Base-by-base conservation (phyloP, 192 early-diverging fungal species). In the Coemansia sp. region DNA sequence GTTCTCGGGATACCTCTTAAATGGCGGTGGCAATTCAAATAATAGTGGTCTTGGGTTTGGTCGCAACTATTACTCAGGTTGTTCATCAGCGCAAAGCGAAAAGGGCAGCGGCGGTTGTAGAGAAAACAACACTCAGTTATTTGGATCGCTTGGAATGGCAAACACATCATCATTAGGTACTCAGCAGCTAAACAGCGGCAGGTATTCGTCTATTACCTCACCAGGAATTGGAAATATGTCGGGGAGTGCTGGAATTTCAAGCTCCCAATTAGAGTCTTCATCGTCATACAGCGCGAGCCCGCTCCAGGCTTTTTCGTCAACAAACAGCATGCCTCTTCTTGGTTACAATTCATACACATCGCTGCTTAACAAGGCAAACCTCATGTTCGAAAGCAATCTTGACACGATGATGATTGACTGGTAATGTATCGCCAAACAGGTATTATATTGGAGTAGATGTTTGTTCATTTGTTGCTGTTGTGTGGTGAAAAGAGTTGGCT, bases 301-400 rank as follows among this genome's bases (percentile, higher is more conserved):
- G 18, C 67, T 69, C 19, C 71, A 73, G 10, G 48, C 55, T 11
- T 62, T 70, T 36, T 39, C 79, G 40, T 64, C 64, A 3, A 42
- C 57, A 21, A 71, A 69, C 8, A 70, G 42, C 7, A 76, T 69
- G 55, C 67, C 71, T 60, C 48, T 76, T 18, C 45, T 73, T 46
- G 77, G 74, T 16, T 67, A 80, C 61, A 80, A 65, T 66, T 86
- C 88, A 11, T 90, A 90, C 58, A 80, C 86, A 4, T 85, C 86
- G 19, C 66, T 90, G 52, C 74, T 91, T n/a, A 90, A 89, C 81
- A 90, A 90, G 76, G 90, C 90, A 39, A 88, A 85, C 59, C 68
- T 91, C 56, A 86, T 89, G 71, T 88, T 91, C 58, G 79, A 84
- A 15, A 90, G 84, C 72, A 85, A 92, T 71, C 71, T 91, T 48